Percentiles rank a stretch among this genome's conserved stretches.
phyloP scores from a whole-genome alignment of 805 yeast genomes.

The Yamadazyma olivae region DNA sequence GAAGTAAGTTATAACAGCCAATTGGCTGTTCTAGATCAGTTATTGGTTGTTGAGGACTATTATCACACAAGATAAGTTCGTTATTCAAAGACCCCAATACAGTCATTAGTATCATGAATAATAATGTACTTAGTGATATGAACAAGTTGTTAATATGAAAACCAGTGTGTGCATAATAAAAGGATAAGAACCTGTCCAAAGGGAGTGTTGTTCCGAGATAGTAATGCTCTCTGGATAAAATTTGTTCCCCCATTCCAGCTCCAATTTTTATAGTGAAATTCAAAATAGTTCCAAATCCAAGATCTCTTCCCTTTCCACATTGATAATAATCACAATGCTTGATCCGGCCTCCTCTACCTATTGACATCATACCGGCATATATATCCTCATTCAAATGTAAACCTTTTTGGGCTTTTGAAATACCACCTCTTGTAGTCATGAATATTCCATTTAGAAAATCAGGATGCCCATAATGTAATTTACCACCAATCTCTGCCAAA shows the following conservation, averaged over 20 bases:
- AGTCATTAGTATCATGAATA: conserved; percentile 66
- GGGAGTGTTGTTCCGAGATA: conserved; percentile 80
- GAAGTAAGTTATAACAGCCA: conserved; percentile 72
- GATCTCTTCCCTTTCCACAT: conserved; percentile 89
- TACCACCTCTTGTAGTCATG: conserved; percentile 87
- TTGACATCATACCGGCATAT: conserved; percentile 83
- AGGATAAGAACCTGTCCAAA: conserved; percentile 74
- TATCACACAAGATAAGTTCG: conserved; percentile 66
- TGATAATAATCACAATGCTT: conserved; percentile 86
- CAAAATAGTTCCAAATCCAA: conserved; percentile 82
- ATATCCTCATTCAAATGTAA: conserved; percentile 84
- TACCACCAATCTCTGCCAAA: conserved; percentile 80
- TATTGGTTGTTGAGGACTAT: conserved; percentile 61
- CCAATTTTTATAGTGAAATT: conserved; percentile 87
- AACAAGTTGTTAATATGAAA: conserved; percentile 80
- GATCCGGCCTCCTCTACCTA: conserved; percentile 82
- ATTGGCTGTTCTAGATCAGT: conserved; percentile 64
- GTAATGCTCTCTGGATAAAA: conserved; percentile 80
- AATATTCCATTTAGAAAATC: conserved; percentile 73
- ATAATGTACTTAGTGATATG: conserved; percentile 70
- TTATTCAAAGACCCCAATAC: conserved; percentile 73
- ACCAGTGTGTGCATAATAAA: conserved; percentile 85
- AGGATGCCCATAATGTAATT: conserved; percentile 86
- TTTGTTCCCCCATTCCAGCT: conserved; percentile 92
- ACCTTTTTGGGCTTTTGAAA: conserved; percentile 84